Conservation (phyloP, 1,284 basidiomycete species). For the Ceratobasidium sp. region DNA sequence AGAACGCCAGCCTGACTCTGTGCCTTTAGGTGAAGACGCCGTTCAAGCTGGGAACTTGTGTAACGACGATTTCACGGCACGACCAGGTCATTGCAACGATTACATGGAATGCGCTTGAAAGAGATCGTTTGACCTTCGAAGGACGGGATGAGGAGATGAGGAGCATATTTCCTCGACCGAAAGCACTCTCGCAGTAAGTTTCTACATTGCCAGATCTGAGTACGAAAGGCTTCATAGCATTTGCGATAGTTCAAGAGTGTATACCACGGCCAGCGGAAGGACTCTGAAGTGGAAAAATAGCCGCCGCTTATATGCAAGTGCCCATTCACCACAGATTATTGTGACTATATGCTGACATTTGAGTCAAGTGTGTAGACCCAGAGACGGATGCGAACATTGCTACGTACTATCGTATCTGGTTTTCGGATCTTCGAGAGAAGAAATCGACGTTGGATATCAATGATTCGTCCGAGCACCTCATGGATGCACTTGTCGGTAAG, state of each 20-base stretch:
- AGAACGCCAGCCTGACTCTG: neutral
- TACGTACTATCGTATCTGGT: neutral
- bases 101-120: neutral
- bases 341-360: neutral
- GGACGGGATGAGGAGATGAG: neutral
- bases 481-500: slow-evolving; percentile 7
- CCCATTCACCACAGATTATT: neutral
- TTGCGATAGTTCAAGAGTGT: neutral
- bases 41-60: neutral
- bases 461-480: neutral
- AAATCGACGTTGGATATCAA: slow-evolving; percentile 15
- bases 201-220: neutral
- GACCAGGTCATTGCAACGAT: slow-evolving; percentile 6
- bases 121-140: neutral
- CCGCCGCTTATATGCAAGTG: neutral
- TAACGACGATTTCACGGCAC: neutral
- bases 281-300: slow-evolving; percentile 3
- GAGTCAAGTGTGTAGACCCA: neutral
- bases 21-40: slow-evolving; percentile 1
- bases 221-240: neutral
- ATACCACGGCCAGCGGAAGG: neutral
- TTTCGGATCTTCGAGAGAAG: neutral
- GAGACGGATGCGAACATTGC: slow-evolving; percentile 1
- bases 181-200: neutral
- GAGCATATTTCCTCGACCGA: neutral